These are phyloP conservation scores for Macaranga tanarius DNA, from an alignment of 441 rosid genomes.

Conservation along the genomic window DNA sequence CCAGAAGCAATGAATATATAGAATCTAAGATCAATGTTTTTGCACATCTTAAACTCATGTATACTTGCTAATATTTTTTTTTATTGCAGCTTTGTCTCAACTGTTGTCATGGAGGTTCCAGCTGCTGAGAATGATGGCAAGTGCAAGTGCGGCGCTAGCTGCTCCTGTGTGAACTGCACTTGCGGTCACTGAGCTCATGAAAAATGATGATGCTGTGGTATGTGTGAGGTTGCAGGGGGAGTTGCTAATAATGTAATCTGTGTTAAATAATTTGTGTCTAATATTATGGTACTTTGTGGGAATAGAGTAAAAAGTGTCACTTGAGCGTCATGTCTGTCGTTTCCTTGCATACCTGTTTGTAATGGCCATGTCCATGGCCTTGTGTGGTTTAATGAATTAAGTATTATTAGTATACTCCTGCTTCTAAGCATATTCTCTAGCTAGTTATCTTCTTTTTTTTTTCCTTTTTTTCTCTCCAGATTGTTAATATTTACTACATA, in stretches of 20 bases:
- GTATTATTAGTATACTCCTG: not conserved
- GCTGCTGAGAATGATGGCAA: constrained; percentile 54
- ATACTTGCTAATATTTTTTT: too few species aligned
- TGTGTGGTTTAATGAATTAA: constrained; percentile 2
- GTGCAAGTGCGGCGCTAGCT: constrained; percentile 74
- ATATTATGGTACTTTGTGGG: not conserved
- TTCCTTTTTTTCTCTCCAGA: too few species aligned
- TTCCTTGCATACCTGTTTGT: constrained; percentile 14
- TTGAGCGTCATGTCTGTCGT: constrained; percentile 1
- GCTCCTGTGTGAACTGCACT: constrained; percentile 64
- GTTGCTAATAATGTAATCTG: constrained; percentile 23
- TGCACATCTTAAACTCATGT: too few species aligned
- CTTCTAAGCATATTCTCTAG: not conserved
- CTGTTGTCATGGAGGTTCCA: constrained; percentile 44
- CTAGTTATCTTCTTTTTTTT: not conserved
- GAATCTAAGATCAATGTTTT: too few species aligned
- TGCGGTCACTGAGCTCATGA: constrained; percentile 37
- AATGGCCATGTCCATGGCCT: constrained; percentile 24
- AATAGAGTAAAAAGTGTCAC: not conserved
- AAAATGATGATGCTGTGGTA: not conserved
- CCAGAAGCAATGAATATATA: too few species aligned
- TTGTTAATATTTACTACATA: too few species aligned
- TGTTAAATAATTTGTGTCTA: constrained; percentile 20
- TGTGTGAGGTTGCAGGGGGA: not conserved
- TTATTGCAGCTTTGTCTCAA: constrained; percentile 46